These are phyloP conservation scores for Calonectria pseudoturangicola DNA, from an alignment of 2,329 filamentous ascomycete genomes.

Conservation along the genomic window DNA sequence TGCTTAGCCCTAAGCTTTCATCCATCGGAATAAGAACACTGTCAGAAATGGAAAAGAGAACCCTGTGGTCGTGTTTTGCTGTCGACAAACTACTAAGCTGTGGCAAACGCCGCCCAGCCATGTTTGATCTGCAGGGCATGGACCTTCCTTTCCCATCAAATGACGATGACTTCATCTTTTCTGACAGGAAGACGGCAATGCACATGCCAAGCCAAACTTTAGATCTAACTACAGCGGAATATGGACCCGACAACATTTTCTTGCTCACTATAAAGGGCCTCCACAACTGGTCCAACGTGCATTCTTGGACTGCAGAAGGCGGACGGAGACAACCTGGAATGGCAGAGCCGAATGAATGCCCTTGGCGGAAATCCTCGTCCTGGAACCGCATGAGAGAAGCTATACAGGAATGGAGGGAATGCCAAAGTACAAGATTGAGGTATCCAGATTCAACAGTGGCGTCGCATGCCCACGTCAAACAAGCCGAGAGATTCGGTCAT, in stretches of 20 bases:
- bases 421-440: conserved; percentile 42
- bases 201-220: neutral
- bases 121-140: conserved; percentile 47
- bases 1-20: conserved; percentile 47
- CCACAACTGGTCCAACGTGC: conserved; percentile 51
- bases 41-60: conserved; percentile 50
- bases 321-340: conserved; percentile 48
- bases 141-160: conserved; percentile 44
- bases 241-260: conserved; percentile 43
- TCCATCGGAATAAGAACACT: conserved; percentile 42
- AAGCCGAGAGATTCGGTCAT: conserved; percentile 52
- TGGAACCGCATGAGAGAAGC: conserved; percentile 49
- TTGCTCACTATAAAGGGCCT: conserved; percentile 46
- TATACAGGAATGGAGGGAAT: conserved; percentile 47
- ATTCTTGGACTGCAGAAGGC: conserved; percentile 51
- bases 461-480: conserved; percentile 50
- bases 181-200: neutral
- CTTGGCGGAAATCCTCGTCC: conserved; percentile 45
- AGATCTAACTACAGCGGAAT: neutral
- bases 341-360: conserved; percentile 48
- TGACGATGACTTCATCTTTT: conserved; percentile 49
- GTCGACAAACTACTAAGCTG: conserved; percentile 51
- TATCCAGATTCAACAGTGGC: conserved; percentile 51
- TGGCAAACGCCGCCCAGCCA: conserved; percentile 49
- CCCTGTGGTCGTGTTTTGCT: conserved; percentile 51